Conservation (phyloP, 139 green algal genomes). For the Nannochloris sp. region DNA sequence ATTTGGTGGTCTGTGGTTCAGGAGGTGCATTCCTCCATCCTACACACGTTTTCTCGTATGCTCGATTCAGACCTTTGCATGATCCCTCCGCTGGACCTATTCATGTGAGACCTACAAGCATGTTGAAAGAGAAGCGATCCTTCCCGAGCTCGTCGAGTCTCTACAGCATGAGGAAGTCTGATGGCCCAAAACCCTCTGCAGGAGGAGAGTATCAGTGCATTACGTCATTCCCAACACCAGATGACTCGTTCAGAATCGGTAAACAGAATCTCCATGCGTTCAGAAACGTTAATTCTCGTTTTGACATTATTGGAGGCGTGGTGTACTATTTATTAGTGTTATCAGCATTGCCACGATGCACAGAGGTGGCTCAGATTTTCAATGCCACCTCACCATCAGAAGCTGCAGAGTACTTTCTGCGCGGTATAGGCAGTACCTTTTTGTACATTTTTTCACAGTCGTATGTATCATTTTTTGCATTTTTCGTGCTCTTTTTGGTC, state of each 20-base stretch:
- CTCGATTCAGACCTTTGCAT: constrained; percentile 39
- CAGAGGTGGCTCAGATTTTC: constrained; percentile 31
- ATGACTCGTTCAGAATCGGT: constrained; percentile 43
- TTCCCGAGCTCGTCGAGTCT: constrained; percentile 16
- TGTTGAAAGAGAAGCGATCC: constrained; percentile 15
- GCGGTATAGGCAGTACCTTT: constrained; percentile 19
- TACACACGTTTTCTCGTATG: constrained; percentile 71
- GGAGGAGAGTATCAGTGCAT: constrained; percentile 61
- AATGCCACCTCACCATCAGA: constrained; percentile 31
- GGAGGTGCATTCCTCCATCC: constrained; percentile 83
- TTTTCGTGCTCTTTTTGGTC: constrained; percentile 37
- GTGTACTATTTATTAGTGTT: constrained; percentile 81
- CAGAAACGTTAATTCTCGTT: constrained; percentile 47
- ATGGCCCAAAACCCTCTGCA: neutral
- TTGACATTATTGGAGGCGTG: constrained; percentile 76
- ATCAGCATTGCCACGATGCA: constrained; percentile 68
- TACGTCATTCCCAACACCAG: constrained; percentile 44
- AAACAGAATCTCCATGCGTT: constrained; percentile 71
- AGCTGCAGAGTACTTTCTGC: constrained; percentile 7
- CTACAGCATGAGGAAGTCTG: neutral
- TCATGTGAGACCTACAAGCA: constrained; percentile 26
- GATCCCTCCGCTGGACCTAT: constrained; percentile 44
- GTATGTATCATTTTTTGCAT: constrained; percentile 45
- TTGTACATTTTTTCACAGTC: constrained; percentile 41
- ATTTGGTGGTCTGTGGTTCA: constrained; percentile 67